Percentiles rank a stretch among this genome's conserved stretches.
Evolutionary conservation across 371 early-diverging fungal genomes (phyloP).

Genomic region (Chytridiales sp.): DNA sequence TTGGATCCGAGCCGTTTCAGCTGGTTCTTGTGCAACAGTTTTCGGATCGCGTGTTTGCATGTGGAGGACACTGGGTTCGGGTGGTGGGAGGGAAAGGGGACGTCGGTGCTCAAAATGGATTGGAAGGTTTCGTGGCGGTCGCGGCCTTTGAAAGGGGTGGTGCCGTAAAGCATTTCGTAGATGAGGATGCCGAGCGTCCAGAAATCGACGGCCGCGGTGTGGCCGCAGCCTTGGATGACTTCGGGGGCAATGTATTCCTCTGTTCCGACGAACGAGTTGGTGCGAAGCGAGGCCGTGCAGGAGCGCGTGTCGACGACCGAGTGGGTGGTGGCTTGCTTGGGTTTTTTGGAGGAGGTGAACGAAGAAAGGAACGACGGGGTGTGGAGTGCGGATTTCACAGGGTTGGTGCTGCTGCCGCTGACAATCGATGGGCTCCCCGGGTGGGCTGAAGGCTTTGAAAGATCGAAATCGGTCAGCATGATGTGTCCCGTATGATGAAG

Average conservation of each 20-base stretch:
- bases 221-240: conserved; percentile 81
- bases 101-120: conserved; percentile 76
- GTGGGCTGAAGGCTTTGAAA: conserved; percentile 83
- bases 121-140: conserved; percentile 82
- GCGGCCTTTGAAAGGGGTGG: conserved; percentile 92
- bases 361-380: conserved; percentile 29
- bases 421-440: conserved; percentile 75
- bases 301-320: conserved; percentile 73
- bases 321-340: conserved; percentile 80
- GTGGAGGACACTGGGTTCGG: conserved; percentile 53
- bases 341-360: conserved; percentile 1
- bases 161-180: conserved; percentile 94
- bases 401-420: too few species aligned
- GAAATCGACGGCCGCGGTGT: conserved; percentile 96
- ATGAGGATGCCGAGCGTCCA: conserved; percentile 98
- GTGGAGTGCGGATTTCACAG: conserved; percentile 69
- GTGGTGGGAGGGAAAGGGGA: conserved; percentile 58
- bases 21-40: conserved; percentile 86
- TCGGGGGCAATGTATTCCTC: conserved; percentile 98
- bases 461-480: conserved; percentile 95
- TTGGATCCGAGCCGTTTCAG: conserved; percentile 78
- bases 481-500: conserved; percentile 93
- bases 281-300: conserved; percentile 61
- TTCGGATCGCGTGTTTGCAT: conserved; percentile 75
- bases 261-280: conserved; percentile 97